A percentile compares a stretch with the other conserved stretches of the same genome.
Conservation (phyloP, 495 filamentous ascomycete genomes). For the Friedmanniomyces simplex region DNA sequence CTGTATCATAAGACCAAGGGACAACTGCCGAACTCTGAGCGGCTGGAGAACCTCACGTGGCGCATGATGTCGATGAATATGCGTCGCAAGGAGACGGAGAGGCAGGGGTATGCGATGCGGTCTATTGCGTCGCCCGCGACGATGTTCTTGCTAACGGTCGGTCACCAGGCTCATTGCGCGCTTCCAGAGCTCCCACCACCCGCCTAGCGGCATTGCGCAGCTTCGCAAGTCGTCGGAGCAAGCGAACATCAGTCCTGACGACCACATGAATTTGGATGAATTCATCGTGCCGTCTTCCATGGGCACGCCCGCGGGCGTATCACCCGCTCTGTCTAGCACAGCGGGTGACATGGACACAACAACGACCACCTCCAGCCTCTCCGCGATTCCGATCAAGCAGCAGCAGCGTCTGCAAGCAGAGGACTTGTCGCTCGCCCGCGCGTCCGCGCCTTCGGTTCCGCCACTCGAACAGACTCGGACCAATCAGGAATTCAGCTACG, state of each 20-base stretch:
- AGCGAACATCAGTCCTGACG: conserved; percentile 35
- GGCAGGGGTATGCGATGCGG: conserved; percentile 30
- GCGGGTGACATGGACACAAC: conserved; percentile 34
- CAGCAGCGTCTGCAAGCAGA: conserved; percentile 54
- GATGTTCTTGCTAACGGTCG: neutral
- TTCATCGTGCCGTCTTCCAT: conserved; percentile 82
- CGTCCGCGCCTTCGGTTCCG: conserved; percentile 47
- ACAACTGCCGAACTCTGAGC: conserved; percentile 82
- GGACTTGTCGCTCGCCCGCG: conserved; percentile 45
- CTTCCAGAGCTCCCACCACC: conserved; percentile 3
- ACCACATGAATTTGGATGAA: conserved; percentile 94
- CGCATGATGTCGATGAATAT: conserved; percentile 95
- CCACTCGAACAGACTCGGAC: conserved; percentile 41
- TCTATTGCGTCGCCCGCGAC: neutral
- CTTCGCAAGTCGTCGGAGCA: conserved; percentile 61
- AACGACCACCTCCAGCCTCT: conserved; percentile 38
- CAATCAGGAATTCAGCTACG: conserved; percentile 76
- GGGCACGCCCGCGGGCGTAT: conserved; percentile 66
- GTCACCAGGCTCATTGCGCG: neutral
- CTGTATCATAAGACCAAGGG: conserved; percentile 83
- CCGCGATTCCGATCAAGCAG: conserved; percentile 85
- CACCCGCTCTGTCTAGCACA: conserved; percentile 52
- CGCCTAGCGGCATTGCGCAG: conserved; percentile 79
- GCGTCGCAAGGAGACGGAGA: conserved; percentile 54
- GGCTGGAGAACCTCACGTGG: conserved; percentile 98